Evolutionary conservation across 2,329 filamentous ascomycete species (phyloP), one percentile per base, ranked within the genome.

Genomic region (Annulohypoxylon truncatum): DNA sequence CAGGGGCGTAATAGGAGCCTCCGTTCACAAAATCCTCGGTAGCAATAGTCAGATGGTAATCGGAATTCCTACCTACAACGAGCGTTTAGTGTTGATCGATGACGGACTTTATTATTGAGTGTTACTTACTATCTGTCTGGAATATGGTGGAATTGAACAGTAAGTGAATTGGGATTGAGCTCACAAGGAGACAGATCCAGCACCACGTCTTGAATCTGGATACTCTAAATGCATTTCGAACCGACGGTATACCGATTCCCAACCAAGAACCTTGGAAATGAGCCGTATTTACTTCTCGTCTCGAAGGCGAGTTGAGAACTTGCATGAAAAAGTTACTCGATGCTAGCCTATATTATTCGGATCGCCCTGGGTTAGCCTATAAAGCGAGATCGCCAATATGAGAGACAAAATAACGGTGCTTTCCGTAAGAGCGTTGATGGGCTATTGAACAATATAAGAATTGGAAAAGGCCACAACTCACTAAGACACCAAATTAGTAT

Each of bases 261-360:
- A 84, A 72, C 80, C 80, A 83, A 6, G 72, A 74, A 1, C 77
- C 74, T 47, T 73, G 69, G 0, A 69, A 62, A 73, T 87, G 85
- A 0, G 82, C 83, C 31, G 62, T 62, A 47, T 85, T 79, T 9
- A 86, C 69, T 53, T 86, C 82, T n/a, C 73, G 67, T 10, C 84
- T 75, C 0, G 82, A 85, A 0, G 84, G 84, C 0, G 83, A 79
- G 8, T 77, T 79, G 7, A 86, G 73, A 26, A 81, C 77, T 66
- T 86, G 84, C 81, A 85, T 85, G 62, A 77, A 80, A 62, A 83
- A 84, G 70, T 84, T 84, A 42, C 80, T 82, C 7, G 82, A 81
- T 7, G 78, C 77, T 2, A 85, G 61, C 29, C 69, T 71, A 29
- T 12, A 2, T 29, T n/a, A n/a, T n/a, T n/a, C n/a, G n/a, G n/a